phyloP scores from a whole-genome alignment of 306 rosid genomes.

The Luffa acutangula region DNA sequence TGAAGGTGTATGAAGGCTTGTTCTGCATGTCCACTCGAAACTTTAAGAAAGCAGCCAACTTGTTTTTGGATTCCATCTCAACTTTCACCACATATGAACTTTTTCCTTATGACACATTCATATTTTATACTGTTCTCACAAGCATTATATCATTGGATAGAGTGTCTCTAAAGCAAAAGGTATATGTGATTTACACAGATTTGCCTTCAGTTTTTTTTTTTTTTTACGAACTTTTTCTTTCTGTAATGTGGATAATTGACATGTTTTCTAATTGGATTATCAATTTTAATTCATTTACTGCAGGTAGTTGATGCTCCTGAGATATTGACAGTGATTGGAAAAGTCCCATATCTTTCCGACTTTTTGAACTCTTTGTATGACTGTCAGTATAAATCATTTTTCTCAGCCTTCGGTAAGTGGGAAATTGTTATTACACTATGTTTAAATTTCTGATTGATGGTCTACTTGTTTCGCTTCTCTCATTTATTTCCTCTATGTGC shows the following conservation, averaged over 20 bases:
- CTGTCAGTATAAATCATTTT: constrained; percentile 82
- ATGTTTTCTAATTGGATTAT: not conserved
- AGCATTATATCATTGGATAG: constrained; percentile 92
- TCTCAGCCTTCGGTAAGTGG: constrained; percentile 81
- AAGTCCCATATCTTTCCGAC: constrained; percentile 69
- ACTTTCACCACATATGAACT: constrained; percentile 91
- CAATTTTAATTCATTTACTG: not conserved
- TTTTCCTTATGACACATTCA: constrained; percentile 79
- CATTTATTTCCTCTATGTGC: constrained; percentile 5
- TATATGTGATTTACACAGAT: constrained; percentile 9
- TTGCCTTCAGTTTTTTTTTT: not conserved
- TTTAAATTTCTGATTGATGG: not conserved
- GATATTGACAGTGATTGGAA: constrained; percentile 88
- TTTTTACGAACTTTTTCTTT: not conserved
- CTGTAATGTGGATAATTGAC: not conserved
- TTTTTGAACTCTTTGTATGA: constrained; percentile 77
- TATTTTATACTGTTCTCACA: constrained; percentile 87
- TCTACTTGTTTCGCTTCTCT: not conserved
- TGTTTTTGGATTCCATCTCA: constrained; percentile 90
- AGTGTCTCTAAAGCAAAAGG: constrained; percentile 95
- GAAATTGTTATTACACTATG: not conserved
- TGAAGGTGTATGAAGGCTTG: constrained; percentile 94
- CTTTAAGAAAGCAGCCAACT: constrained; percentile 74
- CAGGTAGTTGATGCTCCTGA: constrained; percentile 98
- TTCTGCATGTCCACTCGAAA: constrained; percentile 86